phyloP scores from a whole-genome alignment of 768 basidiomycete genomes.

The Russula virescens region DNA sequence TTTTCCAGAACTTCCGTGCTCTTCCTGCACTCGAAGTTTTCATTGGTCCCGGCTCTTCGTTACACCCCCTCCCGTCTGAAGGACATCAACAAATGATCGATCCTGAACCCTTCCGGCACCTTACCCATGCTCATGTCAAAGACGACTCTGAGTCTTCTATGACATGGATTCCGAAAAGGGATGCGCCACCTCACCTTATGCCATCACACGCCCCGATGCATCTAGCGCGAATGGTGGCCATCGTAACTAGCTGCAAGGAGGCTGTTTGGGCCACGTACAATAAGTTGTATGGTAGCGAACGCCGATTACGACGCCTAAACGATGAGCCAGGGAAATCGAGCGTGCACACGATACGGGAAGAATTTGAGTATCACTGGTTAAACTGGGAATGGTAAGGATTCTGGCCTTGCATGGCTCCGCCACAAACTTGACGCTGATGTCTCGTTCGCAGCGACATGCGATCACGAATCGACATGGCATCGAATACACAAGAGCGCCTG shows the following conservation, averaged over 20 bases:
- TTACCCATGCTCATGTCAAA: constrained; percentile 16
- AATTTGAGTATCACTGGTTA: constrained; percentile 61
- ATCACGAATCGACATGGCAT: constrained; percentile 60
- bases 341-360: constrained; percentile 41
- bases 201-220: constrained; percentile 57
- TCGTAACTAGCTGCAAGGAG: constrained; percentile 59
- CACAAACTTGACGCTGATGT: background rate
- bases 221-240: constrained; percentile 51
- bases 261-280: constrained; percentile 63
- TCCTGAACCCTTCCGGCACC: constrained; percentile 22
- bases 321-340: constrained; percentile 7
- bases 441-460: constrained; percentile 57
- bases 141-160: constrained; percentile 6
- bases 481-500: constrained; percentile 40
- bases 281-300: constrained; percentile 35
- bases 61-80: background rate
- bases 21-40: constrained; percentile 22
- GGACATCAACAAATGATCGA: constrained; percentile 12
- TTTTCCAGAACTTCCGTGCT: constrained; percentile 20
- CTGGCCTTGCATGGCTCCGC: background rate
- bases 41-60: constrained; percentile 1
- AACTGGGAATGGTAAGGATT: constrained; percentile 58
- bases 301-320: constrained; percentile 33
- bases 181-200: constrained; percentile 31
- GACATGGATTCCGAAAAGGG: constrained; percentile 7